Base-by-base conservation (phyloP, 2,329 filamentous ascomycete genomes). In the Trichocomaceae sp. region DNA sequence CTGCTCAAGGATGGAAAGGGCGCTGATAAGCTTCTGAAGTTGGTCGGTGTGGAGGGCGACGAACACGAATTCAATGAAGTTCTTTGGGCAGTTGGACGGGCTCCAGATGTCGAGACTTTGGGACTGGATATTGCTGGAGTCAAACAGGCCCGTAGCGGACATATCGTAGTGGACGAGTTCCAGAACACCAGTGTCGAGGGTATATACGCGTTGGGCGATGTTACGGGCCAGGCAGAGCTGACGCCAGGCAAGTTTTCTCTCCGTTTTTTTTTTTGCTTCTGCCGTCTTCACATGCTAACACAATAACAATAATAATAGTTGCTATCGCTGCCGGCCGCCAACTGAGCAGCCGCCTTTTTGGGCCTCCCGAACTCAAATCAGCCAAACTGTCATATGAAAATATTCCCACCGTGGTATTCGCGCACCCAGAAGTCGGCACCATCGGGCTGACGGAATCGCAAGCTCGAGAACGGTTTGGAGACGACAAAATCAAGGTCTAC, bases 391-490 rank as follows among this genome's bases (percentile, higher is more conserved):
- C 72, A 20, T 79, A 79, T 62, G 70, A 74, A n/a, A 74, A 76
- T 61, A 75, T 79, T 56, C 77, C 77, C 8, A 77, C 77, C 1
- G 77, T 79, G n/a, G 72, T 79, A 48, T 79, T 79, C 63, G 68
- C 77, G 1, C 77, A 79, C 61, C 77, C 77, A 0, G 74, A 77
- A 61, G 71, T 78, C 44, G 77, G 77, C 51, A 73, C 75, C 4
- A 67, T 75, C 26, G 77, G 77, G 35, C 70, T 79, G 10, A 79
- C 77, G 1, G 77, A 79, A 60, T 75, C 76, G 1, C 63, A 77
- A 61, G 77, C 77, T 7, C 69, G 75, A 47, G 61, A 71, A 48
- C 70, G 69, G 54, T 78, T 74, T 58, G 77, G 77, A 46, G 72
- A 76, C 54, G 75, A 76, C 50, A 75, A 77, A 55, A 64, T 79